phyloP scores from a whole-genome alignment of 176 grass and related monocot genomes.

The Otatea glauca region DNA sequence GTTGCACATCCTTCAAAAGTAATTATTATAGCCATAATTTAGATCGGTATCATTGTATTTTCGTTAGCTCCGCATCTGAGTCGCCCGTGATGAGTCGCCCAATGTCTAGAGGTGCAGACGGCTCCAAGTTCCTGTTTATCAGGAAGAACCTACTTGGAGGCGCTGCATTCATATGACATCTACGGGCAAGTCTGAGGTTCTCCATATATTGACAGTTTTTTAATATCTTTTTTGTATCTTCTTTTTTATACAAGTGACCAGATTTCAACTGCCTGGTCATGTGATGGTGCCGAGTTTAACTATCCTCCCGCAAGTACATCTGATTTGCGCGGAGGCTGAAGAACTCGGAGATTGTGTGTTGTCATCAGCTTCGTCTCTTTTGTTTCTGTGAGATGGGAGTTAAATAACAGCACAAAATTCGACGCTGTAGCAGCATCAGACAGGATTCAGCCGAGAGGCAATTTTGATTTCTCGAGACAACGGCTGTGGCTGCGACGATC shows the following conservation, averaged over 20 bases:
- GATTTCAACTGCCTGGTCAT: neutral
- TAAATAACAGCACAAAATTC: conserved; percentile 65
- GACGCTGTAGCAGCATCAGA: neutral
- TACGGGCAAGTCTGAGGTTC: conserved; percentile 28
- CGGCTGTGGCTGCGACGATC: too few species aligned
- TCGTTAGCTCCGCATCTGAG: fast-evolving
- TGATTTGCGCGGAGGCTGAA: conserved; percentile 53
- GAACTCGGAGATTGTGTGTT: conserved; percentile 53
- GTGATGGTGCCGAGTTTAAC: conserved; percentile 40
- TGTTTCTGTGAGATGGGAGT: conserved; percentile 47
- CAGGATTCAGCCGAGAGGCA: neutral
- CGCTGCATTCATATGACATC: conserved; percentile 37
- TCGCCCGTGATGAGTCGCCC: conserved; percentile 21
- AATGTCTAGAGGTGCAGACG: conserved; percentile 30
- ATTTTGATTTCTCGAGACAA: neutral
- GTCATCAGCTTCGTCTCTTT: conserved; percentile 66
- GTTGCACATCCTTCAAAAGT: neutral
- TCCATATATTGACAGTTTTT: fast-evolving
- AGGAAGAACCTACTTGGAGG: conserved; percentile 63
- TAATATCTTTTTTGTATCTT: neutral
- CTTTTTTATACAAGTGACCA: neutral
- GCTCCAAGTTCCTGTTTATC: conserved; percentile 49
- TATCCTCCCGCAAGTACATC: conserved; percentile 42
- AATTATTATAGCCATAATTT: neutral
- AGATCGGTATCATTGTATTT: neutral